Evolutionary conservation across 1,139 yeast species (phyloP), one percentile per base, ranked within the genome.

Genomic region (Geotrichum australiense): DNA sequence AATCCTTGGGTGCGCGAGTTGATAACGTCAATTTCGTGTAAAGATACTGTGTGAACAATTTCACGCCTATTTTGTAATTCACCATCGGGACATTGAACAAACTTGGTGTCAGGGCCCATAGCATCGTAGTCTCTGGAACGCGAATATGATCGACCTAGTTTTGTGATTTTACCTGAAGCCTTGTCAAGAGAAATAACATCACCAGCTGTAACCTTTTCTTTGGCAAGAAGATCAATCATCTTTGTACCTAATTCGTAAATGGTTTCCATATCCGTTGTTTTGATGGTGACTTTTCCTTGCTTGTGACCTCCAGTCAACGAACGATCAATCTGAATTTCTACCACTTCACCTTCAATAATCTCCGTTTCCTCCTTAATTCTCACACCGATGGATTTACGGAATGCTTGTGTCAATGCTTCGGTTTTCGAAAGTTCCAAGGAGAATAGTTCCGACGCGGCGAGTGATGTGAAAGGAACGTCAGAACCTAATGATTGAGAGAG

Each of bases 191-290:
- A 80, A 50, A 93, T 83, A 42, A 93, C 94, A 65, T 93, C 99
- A 43, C 99, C 99, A 2, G 98, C 98, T 55, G 91, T 74, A 24
- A 93, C 93, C 61, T 91, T 93, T 64, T 93, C 98, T 64, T 84
- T 85, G 46, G 95, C 80, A 58, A 91, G 73, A 16, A 95, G 91
- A 55, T 93, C 98, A 61, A 93, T 91, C 96, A 91, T 91, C 65
- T 93, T 91, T 60, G 83, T 82, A 47, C 98, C 98, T 56, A 93
- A 72, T 66, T 91, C 99, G 65, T 93, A 91, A 50, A 91, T 85
- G 23, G 98, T 91, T 67, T 93, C 98, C 98, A 93, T 93, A 63
- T 93, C 98, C 12, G 98, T 91, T 32, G 98, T 93, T 62, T 93
- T 87, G 59, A 93, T 89, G 20, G 98, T 93, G 57, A 93, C 73